Evolutionary conservation across 306 rosid genomes (phyloP).

Genomic region (Prunus padus): DNA sequence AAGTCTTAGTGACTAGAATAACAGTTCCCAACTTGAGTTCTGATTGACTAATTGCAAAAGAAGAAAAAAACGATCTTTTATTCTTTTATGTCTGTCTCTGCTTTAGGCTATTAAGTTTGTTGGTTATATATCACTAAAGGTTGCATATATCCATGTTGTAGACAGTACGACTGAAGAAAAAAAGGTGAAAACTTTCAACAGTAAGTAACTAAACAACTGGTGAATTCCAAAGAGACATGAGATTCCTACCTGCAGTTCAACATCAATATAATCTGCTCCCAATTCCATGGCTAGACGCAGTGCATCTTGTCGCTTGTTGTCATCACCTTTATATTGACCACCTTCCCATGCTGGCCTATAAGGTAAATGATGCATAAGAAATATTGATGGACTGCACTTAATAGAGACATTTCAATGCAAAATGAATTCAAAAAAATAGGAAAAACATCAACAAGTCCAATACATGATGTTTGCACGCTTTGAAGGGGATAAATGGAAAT

Average conservation of each 20-base stretch:
- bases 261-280: conserved; percentile 58
- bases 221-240: not conserved
- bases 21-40: not conserved
- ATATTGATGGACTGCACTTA: not conserved
- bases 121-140: not conserved
- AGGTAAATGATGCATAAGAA: conserved; percentile 3
- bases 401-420: not conserved
- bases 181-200: not conserved
- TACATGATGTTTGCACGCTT: not conserved
- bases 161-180: too few relatives aligned
- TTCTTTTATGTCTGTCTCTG: not conserved
- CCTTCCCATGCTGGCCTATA: conserved; percentile 71
- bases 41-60: not conserved
- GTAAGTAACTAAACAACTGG: not conserved
- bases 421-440: not conserved
- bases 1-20: conserved; percentile 14
- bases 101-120: not conserved
- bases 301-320: conserved; percentile 45
- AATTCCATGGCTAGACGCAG: conserved; percentile 43
- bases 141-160: too few relatives aligned
- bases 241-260: conserved; percentile 51
- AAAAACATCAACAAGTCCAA: not conserved
- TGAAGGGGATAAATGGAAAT: too few relatives aligned
- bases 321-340: conserved; percentile 58
- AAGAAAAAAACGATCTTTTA: not conserved